phyloP scores from a whole-genome alignment of 306 rosid genomes.

The Calophaca sinica region DNA sequence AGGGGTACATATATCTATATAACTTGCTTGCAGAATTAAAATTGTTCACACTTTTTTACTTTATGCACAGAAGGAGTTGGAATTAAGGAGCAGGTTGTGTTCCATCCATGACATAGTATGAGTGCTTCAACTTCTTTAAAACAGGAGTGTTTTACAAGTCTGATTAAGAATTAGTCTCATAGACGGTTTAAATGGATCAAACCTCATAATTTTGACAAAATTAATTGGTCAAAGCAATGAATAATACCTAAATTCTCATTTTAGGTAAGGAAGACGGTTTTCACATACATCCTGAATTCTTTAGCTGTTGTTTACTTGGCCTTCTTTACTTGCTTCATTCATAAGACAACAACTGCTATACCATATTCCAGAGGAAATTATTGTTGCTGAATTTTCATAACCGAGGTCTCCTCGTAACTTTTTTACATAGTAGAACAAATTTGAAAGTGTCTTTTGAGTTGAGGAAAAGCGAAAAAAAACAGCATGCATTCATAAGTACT shows the following conservation, averaged over 20 bases:
- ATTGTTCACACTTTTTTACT: not conserved
- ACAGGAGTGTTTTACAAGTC: too few species aligned
- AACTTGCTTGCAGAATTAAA: not conserved
- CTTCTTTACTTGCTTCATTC: not conserved
- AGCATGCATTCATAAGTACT: not conserved
- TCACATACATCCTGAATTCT: not conserved
- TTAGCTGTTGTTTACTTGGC: too few species aligned
- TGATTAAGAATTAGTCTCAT: too few species aligned
- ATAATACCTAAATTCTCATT: too few species aligned
- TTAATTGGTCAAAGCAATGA: too few species aligned
- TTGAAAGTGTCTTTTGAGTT: not conserved
- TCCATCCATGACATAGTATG: too few species aligned
- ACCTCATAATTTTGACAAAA: too few species aligned
- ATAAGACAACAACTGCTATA: not conserved
- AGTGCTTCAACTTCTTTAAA: too few species aligned
- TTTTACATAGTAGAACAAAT: too few species aligned
- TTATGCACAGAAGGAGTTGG: not conserved
- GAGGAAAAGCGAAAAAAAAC: not conserved
- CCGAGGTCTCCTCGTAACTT: too few species aligned
- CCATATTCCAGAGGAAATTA: not conserved
- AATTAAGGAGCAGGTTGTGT: not conserved
- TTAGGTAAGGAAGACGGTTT: not conserved
- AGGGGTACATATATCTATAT: constrained; percentile 15
- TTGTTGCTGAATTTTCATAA: too few species aligned
- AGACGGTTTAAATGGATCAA: too few species aligned